These are phyloP conservation scores for Gliomastix tumulicola DNA, from an alignment of 2,329 filamentous ascomycete genomes.

Conservation along the genomic window DNA sequence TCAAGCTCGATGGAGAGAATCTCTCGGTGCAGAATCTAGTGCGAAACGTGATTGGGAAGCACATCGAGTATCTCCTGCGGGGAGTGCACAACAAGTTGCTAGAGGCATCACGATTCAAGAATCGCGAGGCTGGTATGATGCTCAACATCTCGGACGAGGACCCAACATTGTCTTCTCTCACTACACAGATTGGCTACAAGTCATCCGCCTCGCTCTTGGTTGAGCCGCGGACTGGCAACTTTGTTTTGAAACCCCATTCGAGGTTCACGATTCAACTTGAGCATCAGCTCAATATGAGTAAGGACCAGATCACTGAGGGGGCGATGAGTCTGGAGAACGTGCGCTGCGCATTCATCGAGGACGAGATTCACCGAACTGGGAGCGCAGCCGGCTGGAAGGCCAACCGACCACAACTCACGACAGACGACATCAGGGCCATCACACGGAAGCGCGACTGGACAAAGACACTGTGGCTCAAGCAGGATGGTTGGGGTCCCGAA, in stretches of 20 bases:
- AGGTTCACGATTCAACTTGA: conserved; percentile 52
- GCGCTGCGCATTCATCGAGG: conserved; percentile 53
- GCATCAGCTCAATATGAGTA: conserved; percentile 53
- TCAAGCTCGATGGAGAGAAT: conserved; percentile 57
- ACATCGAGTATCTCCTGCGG: conserved; percentile 66
- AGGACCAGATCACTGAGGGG: conserved; percentile 50
- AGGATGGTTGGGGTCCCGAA: conserved; percentile 60
- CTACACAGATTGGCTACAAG: conserved; percentile 61
- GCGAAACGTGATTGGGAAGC: conserved; percentile 65
- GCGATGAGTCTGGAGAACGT: conserved; percentile 52
- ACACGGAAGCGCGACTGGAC: conserved; percentile 58
- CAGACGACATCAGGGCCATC: conserved; percentile 50
- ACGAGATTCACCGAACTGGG: conserved; percentile 54
- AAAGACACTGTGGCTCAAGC: conserved; percentile 62
- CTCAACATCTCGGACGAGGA: conserved; percentile 52
- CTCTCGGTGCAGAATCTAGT: conserved; percentile 72
- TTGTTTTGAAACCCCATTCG: conserved; percentile 62
- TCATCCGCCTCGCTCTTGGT: conserved; percentile 56
- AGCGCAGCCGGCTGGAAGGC: conserved; percentile 59
- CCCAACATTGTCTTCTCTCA: conserved; percentile 60
- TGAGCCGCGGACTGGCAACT: conserved; percentile 72
- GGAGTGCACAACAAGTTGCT: conserved; percentile 56
- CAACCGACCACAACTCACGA: conserved; percentile 37
- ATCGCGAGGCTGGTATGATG: conserved; percentile 49
- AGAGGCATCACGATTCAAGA: conserved; percentile 53